Conservation (phyloP, 106 monocot genomes). For the Iris macrosiphon region DNA sequence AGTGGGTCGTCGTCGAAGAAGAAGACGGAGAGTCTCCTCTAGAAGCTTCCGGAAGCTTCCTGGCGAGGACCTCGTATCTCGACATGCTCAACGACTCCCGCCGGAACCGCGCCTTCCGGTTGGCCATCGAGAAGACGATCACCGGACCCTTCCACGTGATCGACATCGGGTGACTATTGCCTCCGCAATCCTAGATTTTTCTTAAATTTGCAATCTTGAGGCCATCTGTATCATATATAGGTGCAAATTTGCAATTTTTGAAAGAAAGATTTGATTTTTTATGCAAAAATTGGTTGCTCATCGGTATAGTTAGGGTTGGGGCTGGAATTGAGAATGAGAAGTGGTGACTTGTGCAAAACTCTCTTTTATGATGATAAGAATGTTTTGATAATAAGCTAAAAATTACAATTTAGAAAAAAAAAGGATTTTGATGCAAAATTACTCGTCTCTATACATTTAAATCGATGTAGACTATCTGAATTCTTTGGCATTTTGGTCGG, state of each 20-base stretch:
- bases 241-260: not conserved
- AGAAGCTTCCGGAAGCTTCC: conserved; percentile 13
- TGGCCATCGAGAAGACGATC: conserved; percentile 70
- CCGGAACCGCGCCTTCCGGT: conserved; percentile 65
- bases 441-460: too few relatives aligned
- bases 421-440: too few relatives aligned
- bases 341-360: too few relatives aligned
- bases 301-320: not conserved
- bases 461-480: too few relatives aligned
- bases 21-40: conserved; percentile 7
- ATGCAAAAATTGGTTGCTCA: not conserved
- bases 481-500: too few relatives aligned
- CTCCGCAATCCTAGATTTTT: not conserved
- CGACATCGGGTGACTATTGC: conserved; percentile 99
- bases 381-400: too few relatives aligned
- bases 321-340: not conserved
- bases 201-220: not conserved
- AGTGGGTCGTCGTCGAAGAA: conserved; percentile 84
- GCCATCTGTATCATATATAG: too few relatives aligned
- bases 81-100: conserved; percentile 92
- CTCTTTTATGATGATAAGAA: too few relatives aligned
- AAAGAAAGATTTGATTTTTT: not conserved
- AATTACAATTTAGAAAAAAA: too few relatives aligned
- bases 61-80: conserved; percentile 82
- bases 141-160: conserved; percentile 69